phyloP scores from a whole-genome alignment of 2,329 filamentous ascomycete genomes.

The Simplicillium aogashimaense region DNA sequence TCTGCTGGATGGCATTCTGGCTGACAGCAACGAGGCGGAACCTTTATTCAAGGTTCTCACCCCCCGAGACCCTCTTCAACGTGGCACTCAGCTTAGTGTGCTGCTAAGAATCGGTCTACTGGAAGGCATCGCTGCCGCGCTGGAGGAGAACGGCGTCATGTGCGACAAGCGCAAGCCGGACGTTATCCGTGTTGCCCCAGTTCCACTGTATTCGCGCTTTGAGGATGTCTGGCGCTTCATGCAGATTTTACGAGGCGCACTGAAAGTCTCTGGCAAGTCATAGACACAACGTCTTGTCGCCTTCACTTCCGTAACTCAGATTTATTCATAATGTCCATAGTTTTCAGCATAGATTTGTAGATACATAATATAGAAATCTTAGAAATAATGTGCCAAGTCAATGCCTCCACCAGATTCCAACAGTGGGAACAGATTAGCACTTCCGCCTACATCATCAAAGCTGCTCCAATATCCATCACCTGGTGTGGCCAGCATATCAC shows the following conservation, averaged over 20 bases:
- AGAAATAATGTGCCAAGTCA: slow-evolving; percentile 32
- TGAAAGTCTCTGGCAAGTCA: too few relatives aligned
- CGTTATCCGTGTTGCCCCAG: slow-evolving; percentile 75
- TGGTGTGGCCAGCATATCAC: slow-evolving; percentile 28
- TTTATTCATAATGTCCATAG: too few relatives aligned
- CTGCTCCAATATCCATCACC: slow-evolving; percentile 29
- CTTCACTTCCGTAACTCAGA: too few relatives aligned
- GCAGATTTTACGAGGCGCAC: slow-evolving; percentile 25
- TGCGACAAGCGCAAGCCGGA: slow-evolving; percentile 79
- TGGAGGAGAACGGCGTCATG: slow-evolving; percentile 62
- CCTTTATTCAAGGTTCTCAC: slow-evolving; percentile 56
- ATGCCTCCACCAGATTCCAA: slow-evolving; percentile 42
- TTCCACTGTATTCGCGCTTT: slow-evolving; percentile 76
- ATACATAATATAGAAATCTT: too few relatives aligned
- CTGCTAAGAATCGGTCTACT: slow-evolving; percentile 58
- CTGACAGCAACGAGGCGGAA: slow-evolving; percentile 15
- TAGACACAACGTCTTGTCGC: too few relatives aligned
- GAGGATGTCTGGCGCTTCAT: slow-evolving; percentile 53
- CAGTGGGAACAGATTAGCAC: slow-evolving; percentile 39
- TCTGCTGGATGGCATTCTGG: slow-evolving; percentile 41
- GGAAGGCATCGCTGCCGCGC: slow-evolving; percentile 51
- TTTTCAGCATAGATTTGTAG: too few relatives aligned
- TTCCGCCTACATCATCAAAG: slow-evolving; percentile 30
- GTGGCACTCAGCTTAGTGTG: slow-evolving; percentile 74
- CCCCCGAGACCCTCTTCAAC: slow-evolving; percentile 53